Evolutionary conservation across 2,329 filamentous ascomycete species (phyloP).

Genomic region (Chrysoporthe deuterocubensis): DNA sequence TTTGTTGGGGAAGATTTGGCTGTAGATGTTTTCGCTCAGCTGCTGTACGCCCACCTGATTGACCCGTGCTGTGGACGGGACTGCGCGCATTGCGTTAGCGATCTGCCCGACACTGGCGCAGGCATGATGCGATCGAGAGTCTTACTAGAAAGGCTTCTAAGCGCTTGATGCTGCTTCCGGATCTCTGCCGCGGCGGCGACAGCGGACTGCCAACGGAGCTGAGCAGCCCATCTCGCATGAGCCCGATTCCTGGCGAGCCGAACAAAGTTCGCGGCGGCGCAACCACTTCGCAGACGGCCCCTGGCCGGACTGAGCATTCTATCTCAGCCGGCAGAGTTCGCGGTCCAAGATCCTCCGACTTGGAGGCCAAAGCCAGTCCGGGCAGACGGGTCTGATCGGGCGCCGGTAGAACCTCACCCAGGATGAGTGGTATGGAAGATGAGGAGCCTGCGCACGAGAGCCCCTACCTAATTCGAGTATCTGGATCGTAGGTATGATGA

Average conservation of each 20-base stretch:
- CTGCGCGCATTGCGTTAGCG: slow-evolving; percentile 37
- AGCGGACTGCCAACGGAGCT: slow-evolving; percentile 50
- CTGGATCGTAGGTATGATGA: slow-evolving; percentile 17
- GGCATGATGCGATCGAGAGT: slow-evolving; percentile 23
- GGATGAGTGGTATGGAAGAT: background rate
- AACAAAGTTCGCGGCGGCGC: slow-evolving; percentile 51
- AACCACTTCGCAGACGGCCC: slow-evolving; percentile 44
- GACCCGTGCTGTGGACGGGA: slow-evolving; percentile 67
- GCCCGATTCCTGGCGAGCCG: slow-evolving; percentile 55
- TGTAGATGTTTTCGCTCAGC: slow-evolving; percentile 79
- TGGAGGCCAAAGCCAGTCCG: background rate
- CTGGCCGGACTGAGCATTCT: slow-evolving; percentile 46
- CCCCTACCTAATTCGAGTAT: background rate
- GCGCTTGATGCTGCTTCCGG: slow-evolving; percentile 23
- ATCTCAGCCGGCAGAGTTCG: slow-evolving; percentile 29
- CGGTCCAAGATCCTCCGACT: slow-evolving; percentile 6
- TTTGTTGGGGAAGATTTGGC: slow-evolving; percentile 75
- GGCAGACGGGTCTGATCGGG: background rate
- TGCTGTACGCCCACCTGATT: slow-evolving; percentile 97
- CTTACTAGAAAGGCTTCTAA: slow-evolving; percentile 48
- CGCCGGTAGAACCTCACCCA: background rate
- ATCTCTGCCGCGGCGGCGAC: slow-evolving; percentile 26
- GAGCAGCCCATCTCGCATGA: slow-evolving; percentile 43
- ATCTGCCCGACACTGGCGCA: slow-evolving; percentile 20
- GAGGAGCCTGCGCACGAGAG: background rate